These are phyloP conservation scores for Backusella macrospora DNA, from an alignment of 192 early-diverging fungal genomes.

Conservation along the genomic window DNA sequence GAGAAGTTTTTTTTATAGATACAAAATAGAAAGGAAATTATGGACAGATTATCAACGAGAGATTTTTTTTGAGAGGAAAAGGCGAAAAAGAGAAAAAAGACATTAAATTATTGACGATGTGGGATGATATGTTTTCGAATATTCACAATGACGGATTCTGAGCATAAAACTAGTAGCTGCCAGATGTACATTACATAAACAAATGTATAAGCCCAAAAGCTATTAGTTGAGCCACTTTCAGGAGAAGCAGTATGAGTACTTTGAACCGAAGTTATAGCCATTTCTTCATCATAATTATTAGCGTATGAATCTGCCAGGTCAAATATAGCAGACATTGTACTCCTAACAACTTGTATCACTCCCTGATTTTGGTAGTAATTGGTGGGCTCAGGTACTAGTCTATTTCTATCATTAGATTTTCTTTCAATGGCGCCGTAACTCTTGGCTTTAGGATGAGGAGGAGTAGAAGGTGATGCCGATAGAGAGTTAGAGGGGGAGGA, in stretches of 20 bases:
- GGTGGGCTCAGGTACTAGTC: not conserved
- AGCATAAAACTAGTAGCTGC: not conserved
- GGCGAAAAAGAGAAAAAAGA: not conserved
- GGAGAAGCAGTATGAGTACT: not conserved
- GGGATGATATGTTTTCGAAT: conserved; percentile 8
- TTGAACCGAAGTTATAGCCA: conserved; percentile 3
- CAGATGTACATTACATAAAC: not conserved
- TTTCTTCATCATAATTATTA: not conserved
- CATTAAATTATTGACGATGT: conserved; percentile 10
- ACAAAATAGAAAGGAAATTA: not conserved
- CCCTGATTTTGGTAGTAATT: not conserved
- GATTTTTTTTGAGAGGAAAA: not conserved
- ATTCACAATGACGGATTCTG: conserved; percentile 5
- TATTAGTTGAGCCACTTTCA: conserved; percentile 2
- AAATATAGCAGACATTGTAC: conserved; percentile 2
- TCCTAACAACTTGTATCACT: not conserved
- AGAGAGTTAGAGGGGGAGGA: not conserved
- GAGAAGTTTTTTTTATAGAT: not conserved
- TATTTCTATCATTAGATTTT: not conserved
- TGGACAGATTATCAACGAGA: not conserved
- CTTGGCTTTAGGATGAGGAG: not conserved
- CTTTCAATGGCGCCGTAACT: not conserved
- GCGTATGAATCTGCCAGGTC: not conserved
- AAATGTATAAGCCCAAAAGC: conserved; percentile 4
- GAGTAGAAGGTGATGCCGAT: not conserved